Evolutionary conservation across 352 stramenopile genomes (phyloP).

Genomic region (Phytophthora aleatoria): DNA sequence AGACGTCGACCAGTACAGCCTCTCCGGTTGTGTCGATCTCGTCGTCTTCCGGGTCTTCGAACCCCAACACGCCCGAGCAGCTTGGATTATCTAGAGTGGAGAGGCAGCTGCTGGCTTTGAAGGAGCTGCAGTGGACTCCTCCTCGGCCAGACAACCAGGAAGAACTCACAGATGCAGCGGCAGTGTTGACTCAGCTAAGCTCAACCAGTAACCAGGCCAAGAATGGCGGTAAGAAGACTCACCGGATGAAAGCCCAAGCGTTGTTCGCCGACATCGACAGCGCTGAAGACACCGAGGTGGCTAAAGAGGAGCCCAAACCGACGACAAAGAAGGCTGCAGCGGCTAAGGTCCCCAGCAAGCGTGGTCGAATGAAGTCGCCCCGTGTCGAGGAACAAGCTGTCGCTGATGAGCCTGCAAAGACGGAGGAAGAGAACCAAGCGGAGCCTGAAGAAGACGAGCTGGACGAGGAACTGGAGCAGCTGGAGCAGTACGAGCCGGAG

Average conservation of each 20-base stretch:
- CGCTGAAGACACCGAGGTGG: conserved; percentile 9
- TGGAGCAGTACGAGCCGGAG: conserved; percentile 48
- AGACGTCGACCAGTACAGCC: conserved; percentile 35
- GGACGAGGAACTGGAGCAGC: conserved; percentile 40
- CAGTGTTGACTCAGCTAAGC: conserved; percentile 28
- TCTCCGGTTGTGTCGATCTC: conserved; percentile 79
- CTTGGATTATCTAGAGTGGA: conserved; percentile 38
- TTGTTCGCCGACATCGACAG: conserved; percentile 34
- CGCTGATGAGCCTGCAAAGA: neutral
- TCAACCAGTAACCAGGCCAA: conserved; percentile 20
- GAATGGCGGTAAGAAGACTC: conserved; percentile 23
- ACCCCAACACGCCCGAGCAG: conserved; percentile 69
- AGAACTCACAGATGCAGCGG: conserved; percentile 19
- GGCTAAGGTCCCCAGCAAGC: conserved; percentile 16
- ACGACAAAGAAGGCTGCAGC: too few species aligned
- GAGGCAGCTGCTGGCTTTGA: conserved; percentile 44
- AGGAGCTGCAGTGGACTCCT: conserved; percentile 66
- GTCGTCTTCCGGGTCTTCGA: conserved; percentile 64
- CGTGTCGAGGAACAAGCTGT: conserved; percentile 4
- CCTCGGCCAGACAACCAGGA: conserved; percentile 23
- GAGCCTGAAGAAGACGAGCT: conserved; percentile 24
- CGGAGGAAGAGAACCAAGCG: conserved; percentile 11
- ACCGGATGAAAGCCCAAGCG: conserved; percentile 40
- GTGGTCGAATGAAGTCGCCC: conserved; percentile 20
- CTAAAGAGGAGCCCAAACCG: neutral